These are phyloP conservation scores for Ascodesmis nigricans DNA, from an alignment of 495 filamentous ascomycete genomes.

Conservation along the genomic window DNA sequence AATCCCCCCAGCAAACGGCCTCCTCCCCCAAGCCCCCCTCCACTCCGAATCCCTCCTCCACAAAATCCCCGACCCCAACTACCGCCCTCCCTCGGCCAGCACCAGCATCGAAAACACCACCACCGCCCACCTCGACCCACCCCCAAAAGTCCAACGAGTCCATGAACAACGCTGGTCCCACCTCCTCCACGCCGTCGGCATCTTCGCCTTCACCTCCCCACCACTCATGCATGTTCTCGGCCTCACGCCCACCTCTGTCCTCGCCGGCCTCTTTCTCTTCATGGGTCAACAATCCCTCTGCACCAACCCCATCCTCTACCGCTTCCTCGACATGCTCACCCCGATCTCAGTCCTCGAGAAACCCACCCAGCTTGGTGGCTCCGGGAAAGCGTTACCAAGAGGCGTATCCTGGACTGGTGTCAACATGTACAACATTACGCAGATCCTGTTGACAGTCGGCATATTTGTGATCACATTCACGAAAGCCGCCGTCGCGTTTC, in stretches of 20 bases:
- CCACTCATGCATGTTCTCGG: slow-evolving; percentile 49
- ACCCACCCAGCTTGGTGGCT: too few species aligned
- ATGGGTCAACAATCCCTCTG: slow-evolving; percentile 53
- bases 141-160: slow-evolving; percentile 24
- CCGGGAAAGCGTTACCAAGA: too few species aligned
- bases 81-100: not conserved
- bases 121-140: slow-evolving; percentile 14
- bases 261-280: slow-evolving; percentile 48
- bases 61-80: slow-evolving; percentile 24
- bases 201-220: slow-evolving; percentile 39
- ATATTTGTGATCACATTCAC: slow-evolving; percentile 47
- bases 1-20: slow-evolving; percentile 46
- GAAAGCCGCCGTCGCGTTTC: slow-evolving; percentile 40
- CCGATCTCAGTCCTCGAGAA: too few species aligned
- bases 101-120: slow-evolving; percentile 12
- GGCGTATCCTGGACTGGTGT: too few species aligned
- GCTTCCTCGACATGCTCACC: slow-evolving; percentile 42
- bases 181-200: slow-evolving; percentile 39
- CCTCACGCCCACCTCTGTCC: slow-evolving; percentile 43
- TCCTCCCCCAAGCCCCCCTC: slow-evolving; percentile 46
- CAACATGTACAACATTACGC: slow-evolving; percentile 39
- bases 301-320: slow-evolving; percentile 44
- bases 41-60: slow-evolving; percentile 48
- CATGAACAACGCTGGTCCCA: slow-evolving; percentile 50
- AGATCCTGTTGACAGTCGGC: slow-evolving; percentile 36